These are phyloP conservation scores for Diaporthe citrichinensis DNA, from an alignment of 2,329 filamentous ascomycete genomes.

Conservation along the genomic window DNA sequence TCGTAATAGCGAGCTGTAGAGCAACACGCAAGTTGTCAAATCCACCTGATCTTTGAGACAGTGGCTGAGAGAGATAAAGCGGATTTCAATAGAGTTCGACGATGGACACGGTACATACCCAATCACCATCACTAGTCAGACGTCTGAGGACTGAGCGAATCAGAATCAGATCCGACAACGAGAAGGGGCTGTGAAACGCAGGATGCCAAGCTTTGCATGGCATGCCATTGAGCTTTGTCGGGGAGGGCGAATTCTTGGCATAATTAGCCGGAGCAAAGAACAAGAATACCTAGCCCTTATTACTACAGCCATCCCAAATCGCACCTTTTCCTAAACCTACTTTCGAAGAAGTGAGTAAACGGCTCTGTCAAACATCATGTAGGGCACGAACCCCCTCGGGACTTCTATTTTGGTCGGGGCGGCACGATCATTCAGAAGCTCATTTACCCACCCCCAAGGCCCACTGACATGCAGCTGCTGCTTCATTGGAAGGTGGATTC, in stretches of 20 bases:
- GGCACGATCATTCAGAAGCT: background rate
- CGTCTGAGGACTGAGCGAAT: background rate
- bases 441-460: background rate
- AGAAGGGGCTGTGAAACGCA: background rate
- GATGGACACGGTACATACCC: background rate
- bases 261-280: background rate
- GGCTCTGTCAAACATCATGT: background rate
- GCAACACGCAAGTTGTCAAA: background rate
- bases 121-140: background rate
- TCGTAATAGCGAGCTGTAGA: background rate
- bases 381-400: background rate
- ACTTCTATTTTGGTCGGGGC: background rate
- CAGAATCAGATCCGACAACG: slow-evolving; percentile 14
- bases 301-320: background rate
- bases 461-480: background rate
- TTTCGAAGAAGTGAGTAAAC: too few species aligned
- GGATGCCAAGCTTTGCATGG: background rate
- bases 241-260: background rate
- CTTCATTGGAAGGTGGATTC: background rate
- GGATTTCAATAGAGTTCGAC: background rate
- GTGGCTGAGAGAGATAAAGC: background rate
- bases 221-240: background rate
- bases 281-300: background rate
- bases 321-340: background rate
- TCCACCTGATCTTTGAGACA: background rate